Percentiles rank a stretch among this genome's conserved stretches.
Conservation (phyloP, 2,329 filamentous ascomycete genomes). For the Cryphonectria carpinicola region DNA sequence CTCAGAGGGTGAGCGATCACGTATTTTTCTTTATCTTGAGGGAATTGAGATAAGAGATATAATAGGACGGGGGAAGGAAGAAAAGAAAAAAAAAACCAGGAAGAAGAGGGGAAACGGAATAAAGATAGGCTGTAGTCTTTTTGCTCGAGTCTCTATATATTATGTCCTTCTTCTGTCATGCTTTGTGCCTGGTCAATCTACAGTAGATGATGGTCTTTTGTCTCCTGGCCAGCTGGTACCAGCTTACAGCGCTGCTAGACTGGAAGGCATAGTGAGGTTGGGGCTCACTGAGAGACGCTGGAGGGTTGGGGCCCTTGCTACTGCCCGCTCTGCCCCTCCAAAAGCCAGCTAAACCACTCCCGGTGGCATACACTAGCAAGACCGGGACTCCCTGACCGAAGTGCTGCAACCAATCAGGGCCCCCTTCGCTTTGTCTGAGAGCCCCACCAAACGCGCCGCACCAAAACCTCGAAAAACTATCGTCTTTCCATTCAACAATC, state of each 20-base stretch:
- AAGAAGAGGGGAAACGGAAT: no score
- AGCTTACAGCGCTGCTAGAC: background rate
- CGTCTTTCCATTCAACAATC: background rate
- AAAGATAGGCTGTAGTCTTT: no score
- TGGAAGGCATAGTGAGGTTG: background rate
- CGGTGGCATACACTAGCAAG: background rate
- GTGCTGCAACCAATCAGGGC: constrained; percentile 7
- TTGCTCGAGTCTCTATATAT: no score
- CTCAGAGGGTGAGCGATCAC: background rate
- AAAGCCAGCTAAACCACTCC: constrained; percentile 2
- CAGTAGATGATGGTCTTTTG: background rate
- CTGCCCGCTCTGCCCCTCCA: background rate
- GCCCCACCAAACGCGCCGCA: constrained; percentile 18
- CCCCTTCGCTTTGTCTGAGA: background rate
- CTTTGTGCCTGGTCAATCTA: no score
- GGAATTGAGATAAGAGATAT: background rate
- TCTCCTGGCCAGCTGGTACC: background rate
- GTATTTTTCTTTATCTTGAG: background rate
- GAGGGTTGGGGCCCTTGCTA: background rate
- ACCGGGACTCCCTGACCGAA: background rate
- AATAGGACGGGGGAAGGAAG: background rate
- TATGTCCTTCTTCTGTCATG: no score
- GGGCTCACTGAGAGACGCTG: background rate
- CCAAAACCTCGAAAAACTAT: constrained; percentile 17
- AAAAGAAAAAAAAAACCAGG: no score